phyloP scores from a whole-genome alignment of 495 filamentous ascomycete genomes.

The Penicillium manginii region DNA sequence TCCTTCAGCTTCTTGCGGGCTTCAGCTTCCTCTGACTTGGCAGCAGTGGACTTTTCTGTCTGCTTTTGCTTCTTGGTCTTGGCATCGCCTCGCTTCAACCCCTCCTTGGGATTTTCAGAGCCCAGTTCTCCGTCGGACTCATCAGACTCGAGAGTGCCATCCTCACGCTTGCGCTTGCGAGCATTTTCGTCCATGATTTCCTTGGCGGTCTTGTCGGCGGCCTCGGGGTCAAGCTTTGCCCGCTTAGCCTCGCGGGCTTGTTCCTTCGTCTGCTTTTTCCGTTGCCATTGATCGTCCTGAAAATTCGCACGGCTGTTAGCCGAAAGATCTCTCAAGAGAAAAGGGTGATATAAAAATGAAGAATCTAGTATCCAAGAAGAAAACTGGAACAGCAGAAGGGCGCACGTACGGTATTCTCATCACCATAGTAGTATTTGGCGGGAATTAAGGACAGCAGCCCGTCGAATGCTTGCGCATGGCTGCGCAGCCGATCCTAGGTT shows the following conservation, averaged over 20 bases:
- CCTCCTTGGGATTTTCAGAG: constrained; percentile 47
- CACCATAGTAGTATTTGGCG: constrained; percentile 87
- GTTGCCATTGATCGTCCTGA: constrained; percentile 82
- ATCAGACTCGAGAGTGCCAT: constrained; percentile 45
- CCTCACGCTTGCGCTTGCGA: constrained; percentile 68
- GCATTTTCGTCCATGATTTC: constrained; percentile 84
- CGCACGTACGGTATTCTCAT: constrained; percentile 78
- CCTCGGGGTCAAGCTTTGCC: constrained; percentile 86
- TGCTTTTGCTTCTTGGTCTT: constrained; percentile 41
- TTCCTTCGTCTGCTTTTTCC: constrained; percentile 86
- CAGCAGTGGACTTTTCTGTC: constrained; percentile 24
- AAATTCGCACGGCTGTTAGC: constrained; percentile 39
- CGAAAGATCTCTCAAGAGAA: not conserved
- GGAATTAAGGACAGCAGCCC: constrained; percentile 91
- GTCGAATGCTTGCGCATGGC: constrained; percentile 85
- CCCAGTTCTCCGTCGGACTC: constrained; percentile 50
- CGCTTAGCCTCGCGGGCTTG: constrained; percentile 73
- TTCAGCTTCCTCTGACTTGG: constrained; percentile 44
- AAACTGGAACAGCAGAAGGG: constrained; percentile 14
- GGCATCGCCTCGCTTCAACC: constrained; percentile 38
- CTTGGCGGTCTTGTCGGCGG: constrained; percentile 67
- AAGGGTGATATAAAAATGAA: constrained; percentile 22
- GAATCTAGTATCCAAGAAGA: constrained; percentile 13
- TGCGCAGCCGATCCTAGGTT: constrained; percentile 74
- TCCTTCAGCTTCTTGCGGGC: constrained; percentile 47